phyloP scores from a whole-genome alignment of 495 filamentous ascomycete genomes.

The Aspergillus heteromorphus region DNA sequence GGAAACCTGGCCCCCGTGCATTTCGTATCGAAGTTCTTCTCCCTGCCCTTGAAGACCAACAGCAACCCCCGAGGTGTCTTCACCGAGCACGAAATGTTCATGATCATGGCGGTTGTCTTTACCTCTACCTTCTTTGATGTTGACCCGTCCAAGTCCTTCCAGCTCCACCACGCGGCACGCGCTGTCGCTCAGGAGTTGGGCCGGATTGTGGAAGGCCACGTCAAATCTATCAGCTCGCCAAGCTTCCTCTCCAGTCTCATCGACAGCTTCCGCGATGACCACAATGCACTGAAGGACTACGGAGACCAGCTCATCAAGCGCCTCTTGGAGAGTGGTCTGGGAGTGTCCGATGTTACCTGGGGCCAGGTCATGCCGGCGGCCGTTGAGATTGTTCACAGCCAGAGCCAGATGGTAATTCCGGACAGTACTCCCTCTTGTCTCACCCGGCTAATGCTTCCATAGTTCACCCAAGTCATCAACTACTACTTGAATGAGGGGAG shows the following conservation, averaged over 20 bases:
- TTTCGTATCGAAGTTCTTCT: constrained; percentile 68
- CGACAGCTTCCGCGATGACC: constrained; percentile 49
- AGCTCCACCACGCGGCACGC: constrained; percentile 56
- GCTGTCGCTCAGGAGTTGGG: constrained; percentile 60
- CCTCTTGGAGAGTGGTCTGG: constrained; percentile 60
- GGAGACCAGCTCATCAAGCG: constrained; percentile 66
- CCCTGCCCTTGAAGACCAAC: constrained; percentile 66
- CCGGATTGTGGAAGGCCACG: constrained; percentile 53
- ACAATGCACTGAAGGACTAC: constrained; percentile 55
- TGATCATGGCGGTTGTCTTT: constrained; percentile 65
- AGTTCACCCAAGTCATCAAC: constrained; percentile 72
- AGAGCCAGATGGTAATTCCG: constrained; percentile 53
- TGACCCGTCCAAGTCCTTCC: constrained; percentile 47
- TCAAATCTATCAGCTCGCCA: constrained; percentile 57
- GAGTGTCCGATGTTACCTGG: constrained; percentile 66
- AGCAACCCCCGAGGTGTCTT: constrained; percentile 65
- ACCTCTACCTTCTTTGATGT: constrained; percentile 51
- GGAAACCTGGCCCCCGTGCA: constrained; percentile 68
- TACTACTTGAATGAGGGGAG: constrained; percentile 64
- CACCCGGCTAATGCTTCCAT: not conserved
- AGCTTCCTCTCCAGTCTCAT: constrained; percentile 53
- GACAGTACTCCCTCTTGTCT: not conserved
- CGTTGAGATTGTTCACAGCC: constrained; percentile 60
- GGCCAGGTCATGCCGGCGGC: constrained; percentile 61
- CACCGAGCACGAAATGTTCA: constrained; percentile 74